Base-by-base conservation (phyloP, 768 basidiomycete species). In the Multifurca ochricompacta region DNA sequence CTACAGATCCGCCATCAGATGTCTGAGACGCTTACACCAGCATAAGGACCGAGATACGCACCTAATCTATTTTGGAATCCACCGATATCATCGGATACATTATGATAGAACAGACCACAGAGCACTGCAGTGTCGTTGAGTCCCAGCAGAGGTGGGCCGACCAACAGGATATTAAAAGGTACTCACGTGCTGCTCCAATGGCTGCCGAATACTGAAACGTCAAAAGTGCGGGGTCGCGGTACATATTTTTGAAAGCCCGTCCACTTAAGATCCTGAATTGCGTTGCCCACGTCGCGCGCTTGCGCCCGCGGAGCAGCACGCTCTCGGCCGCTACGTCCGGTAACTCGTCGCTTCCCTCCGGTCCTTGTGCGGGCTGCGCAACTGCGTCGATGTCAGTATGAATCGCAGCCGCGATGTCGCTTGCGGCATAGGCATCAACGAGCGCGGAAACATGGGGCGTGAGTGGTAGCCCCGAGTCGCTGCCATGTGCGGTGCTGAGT, bases 61-160 rank as follows among this genome's bases (percentile, higher is more conserved):
- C 88, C 91, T 55, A 94, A 75, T 60, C 92, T 78, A 65, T 95
- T 94, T 75, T 98, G 95, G 82, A 99, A 96, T 4, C 95, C 95
- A 6, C 89, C 83, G 46, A 98, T 97, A 70, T 97, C 94, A 65
- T 93, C 86, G 14, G 86, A 85, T 50, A 96, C 83, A 52, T 90
- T 79, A 64, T 87, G 86, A 74, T 88, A 94, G 71, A 98, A 90
- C 63, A 92, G 73, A n/a, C 93, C 93, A 66, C 93, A 96, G 42
- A 96, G 76, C 51, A 92, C 88, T 91, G 51, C 11, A 11, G 4
- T 55, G 27, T 28, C 13, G 9, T 34, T 35, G 18, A 8, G 50
- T 19, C 44, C 62, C 37, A 53, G 36, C 28, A 46, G 44, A 7
- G 30, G n/a, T 9, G 23, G 57, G 40, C 62, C 40, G 25, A 54